Base-by-base conservation (phyloP, 208 protist species). In the Leishmania major region DNA sequence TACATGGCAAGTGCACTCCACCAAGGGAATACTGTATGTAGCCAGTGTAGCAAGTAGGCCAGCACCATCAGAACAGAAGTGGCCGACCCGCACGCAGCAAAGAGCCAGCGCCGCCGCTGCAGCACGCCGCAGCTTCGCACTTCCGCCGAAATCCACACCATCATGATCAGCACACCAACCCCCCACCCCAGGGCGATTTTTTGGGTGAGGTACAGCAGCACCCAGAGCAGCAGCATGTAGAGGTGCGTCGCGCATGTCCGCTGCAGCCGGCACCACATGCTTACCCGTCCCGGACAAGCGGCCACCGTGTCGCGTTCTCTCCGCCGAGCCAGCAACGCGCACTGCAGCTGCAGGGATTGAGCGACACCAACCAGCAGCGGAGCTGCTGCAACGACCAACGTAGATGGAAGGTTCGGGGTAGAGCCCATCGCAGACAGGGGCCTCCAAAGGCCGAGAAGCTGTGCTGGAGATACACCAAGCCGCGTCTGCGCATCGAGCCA, bases 91-190 rank as follows among this genome's bases (percentile, higher is more conserved):
- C 62, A 86, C 19, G 62, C 22, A 19, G 49, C 51, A 37, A 72
- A 82, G 2, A 80, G 64, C 77, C 72, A 79, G 73, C 78, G 82
- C 47, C 47, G 60, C 55, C 74, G 82, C 73, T 81, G 74, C 53
- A 86, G 82, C 60, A 82, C 72, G 2, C 82, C 73, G 64, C 78
- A 78, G 60, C 71, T 57, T 60, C 82, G 78, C 62, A 86, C 72
- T 11, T 86, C 82, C 1, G 82, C 82, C 1, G 57, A 37, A 51
- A 22, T 55, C 82, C 82, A 86, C 55, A 82, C 62, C 17, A 76
- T 45, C 28, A 57, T 6, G 13, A 82, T 3, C 19, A 86, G 73
- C 45, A 55, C 22, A 0, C 72, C 82, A 8, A 80, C 82, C 28
- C 37, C 66, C 73, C 77, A 79, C 2, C 82, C 82, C 53, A 86